Evolutionary conservation across 1,284 basidiomycete genomes (phyloP).

Genomic region (Sanguinoderma infundibulare): DNA sequence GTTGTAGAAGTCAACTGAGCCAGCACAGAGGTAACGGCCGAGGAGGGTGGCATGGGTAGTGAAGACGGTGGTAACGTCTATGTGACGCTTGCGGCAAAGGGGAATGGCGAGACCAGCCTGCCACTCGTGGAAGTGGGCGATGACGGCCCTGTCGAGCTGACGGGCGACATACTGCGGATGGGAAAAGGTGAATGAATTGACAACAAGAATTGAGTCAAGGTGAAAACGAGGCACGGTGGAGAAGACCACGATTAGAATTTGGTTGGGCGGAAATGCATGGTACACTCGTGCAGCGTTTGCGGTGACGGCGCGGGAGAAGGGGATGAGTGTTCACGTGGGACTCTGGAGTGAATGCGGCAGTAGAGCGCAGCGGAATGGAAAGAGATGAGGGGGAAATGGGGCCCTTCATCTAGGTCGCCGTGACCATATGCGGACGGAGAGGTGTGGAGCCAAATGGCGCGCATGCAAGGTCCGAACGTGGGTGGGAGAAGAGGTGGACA

Average conservation of each 20-base stretch:
- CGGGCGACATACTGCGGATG: conserved; percentile 73
- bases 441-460: background rate
- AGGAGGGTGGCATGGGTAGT: conserved; percentile 99
- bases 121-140: conserved; percentile 99
- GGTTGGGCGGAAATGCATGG: background rate
- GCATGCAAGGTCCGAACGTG: conserved; percentile 7
- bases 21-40: conserved; percentile 97
- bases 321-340: conserved; percentile 7
- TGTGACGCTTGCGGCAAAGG: conserved; percentile 93
- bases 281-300: too few species aligned
- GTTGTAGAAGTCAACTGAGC: conserved; percentile 99
- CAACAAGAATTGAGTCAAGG: conserved; percentile 5
- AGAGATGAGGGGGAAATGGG: background rate
- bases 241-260: background rate
- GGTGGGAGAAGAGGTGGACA: background rate
- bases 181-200: background rate
- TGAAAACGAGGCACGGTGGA: background rate
- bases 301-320: conserved; percentile 8
- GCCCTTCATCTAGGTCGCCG: background rate
- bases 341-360: background rate
- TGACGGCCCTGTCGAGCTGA: conserved; percentile 82
- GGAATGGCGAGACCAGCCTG: conserved; percentile 97
- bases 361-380: background rate
- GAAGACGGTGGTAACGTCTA: conserved; percentile 97
- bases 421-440: conserved; percentile 5